phyloP scores from a whole-genome alignment of 202 grass and related monocot genomes.

The Digitaria exilis region DNA sequence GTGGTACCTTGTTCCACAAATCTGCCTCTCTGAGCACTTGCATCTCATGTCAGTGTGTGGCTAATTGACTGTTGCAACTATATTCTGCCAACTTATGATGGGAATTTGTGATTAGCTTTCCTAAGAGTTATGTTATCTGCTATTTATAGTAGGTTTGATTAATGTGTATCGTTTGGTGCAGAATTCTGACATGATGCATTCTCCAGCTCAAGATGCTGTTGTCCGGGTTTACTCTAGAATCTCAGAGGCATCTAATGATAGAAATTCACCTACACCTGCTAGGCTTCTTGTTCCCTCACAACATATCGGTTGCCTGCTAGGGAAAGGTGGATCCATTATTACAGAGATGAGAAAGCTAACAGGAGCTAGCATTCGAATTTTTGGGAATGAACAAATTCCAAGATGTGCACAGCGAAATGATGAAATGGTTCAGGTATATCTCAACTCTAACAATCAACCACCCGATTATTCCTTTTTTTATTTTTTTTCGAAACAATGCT shows the following conservation, averaged over 20 bases:
- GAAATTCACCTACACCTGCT: slow-evolving; percentile 60
- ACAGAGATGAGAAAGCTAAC: slow-evolving; percentile 81
- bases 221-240: slow-evolving; percentile 69
- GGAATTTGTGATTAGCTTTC: slow-evolving; percentile 9
- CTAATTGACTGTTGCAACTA: not conserved
- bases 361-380: slow-evolving; percentile 78
- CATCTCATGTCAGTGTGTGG: not conserved
- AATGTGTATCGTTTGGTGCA: slow-evolving; percentile 49
- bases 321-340: slow-evolving; percentile 79
- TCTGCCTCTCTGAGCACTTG: slow-evolving; percentile 13
- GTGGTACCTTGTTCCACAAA: not conserved
- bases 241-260: slow-evolving; percentile 61
- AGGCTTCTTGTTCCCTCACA: slow-evolving; percentile 82
- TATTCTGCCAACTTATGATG: slow-evolving; percentile 17
- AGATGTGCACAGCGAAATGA: slow-evolving; percentile 77
- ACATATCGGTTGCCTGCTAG: slow-evolving; percentile 76
- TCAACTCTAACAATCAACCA: slow-evolving; percentile 28
- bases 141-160: slow-evolving; percentile 25
- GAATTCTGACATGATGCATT: slow-evolving; percentile 81
- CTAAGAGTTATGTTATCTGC: slow-evolving; percentile 9
- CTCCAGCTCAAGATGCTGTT: slow-evolving; percentile 74
- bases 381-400: slow-evolving; percentile 72
- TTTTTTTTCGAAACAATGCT: not conserved
- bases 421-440: slow-evolving; percentile 75
- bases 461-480: slow-evolving; percentile 9